These are phyloP conservation scores for Cryptococcus floricola DNA, from an alignment of 1,284 basidiomycete species.

Conservation along the genomic window DNA sequence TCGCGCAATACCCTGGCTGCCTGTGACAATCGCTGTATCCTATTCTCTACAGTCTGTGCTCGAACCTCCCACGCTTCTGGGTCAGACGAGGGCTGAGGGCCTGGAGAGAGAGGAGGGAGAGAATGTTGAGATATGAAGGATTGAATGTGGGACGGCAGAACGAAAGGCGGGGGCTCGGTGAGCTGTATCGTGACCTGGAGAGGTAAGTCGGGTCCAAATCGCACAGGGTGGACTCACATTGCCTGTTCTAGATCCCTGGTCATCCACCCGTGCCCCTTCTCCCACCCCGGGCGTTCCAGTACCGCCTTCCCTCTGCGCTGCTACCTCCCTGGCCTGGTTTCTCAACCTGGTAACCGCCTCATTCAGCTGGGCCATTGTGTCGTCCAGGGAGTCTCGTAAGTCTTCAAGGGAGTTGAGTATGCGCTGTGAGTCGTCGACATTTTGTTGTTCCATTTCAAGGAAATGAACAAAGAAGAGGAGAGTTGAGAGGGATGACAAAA, in stretches of 20 bases:
- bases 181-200: slow-evolving; percentile 1
- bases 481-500: too few relatives aligned
- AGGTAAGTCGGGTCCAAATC: too few relatives aligned
- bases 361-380: slow-evolving; percentile 29
- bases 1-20: slow-evolving; percentile 6
- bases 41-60: slow-evolving; percentile 10
- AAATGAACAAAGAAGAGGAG: too few relatives aligned
- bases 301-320: slow-evolving; percentile 16
- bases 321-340: slow-evolving; percentile 22
- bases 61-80: slow-evolving; percentile 4
- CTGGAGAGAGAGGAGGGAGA: neutral
- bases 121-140: neutral
- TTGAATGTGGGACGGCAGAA: slow-evolving; percentile 11
- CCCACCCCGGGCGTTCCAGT: neutral
- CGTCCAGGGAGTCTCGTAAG: slow-evolving; percentile 24
- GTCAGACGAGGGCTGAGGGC: neutral
- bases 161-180: slow-evolving; percentile 9
- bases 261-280: neutral
- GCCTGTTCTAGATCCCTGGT: neutral
- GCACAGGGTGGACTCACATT: neutral
- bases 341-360: slow-evolving; percentile 28
- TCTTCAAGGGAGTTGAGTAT: slow-evolving; percentile 22
- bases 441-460: neutral
- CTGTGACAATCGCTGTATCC: slow-evolving; percentile 10
- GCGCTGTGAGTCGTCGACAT: slow-evolving; percentile 17